Percentiles rank a stretch among this genome's conserved stretches.
These are phyloP conservation scores for Blastobotrys malaysiensis DNA, from an alignment of 1,139 yeast genomes.

Conservation along the genomic window DNA sequence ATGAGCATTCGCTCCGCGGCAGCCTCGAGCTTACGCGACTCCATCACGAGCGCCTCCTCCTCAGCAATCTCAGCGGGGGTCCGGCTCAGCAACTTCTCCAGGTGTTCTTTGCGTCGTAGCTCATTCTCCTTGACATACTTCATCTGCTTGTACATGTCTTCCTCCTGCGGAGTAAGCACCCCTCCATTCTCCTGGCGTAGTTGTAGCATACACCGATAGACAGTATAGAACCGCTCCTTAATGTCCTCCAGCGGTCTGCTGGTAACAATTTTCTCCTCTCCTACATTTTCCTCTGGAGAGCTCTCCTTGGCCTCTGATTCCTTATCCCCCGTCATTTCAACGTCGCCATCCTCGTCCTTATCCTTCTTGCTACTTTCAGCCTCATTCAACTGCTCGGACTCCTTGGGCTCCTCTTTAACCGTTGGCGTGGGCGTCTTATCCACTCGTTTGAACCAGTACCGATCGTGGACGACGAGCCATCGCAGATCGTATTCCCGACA, in stretches of 20 bases:
- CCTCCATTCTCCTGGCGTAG: slow-evolving; percentile 43
- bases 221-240: slow-evolving; percentile 70
- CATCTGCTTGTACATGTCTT: slow-evolving; percentile 39
- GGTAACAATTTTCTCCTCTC: slow-evolving; percentile 3
- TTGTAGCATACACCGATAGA: slow-evolving; percentile 44
- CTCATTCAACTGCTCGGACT: no score
- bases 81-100: slow-evolving; percentile 68
- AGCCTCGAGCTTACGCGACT: slow-evolving; percentile 86
- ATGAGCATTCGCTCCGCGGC: slow-evolving; percentile 85
- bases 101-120: slow-evolving; percentile 69
- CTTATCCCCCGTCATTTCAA: slow-evolving; percentile 7
- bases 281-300: slow-evolving; percentile 3
- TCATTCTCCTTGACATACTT: slow-evolving; percentile 65
- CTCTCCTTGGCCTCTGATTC: neutral
- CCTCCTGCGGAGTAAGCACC: slow-evolving; percentile 31
- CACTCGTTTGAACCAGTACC: slow-evolving; percentile 44
- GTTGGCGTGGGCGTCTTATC: slow-evolving; percentile 13
- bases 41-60: slow-evolving; percentile 89
- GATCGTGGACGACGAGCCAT: slow-evolving; percentile 80
- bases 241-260: slow-evolving; percentile 63
- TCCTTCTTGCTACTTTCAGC: slow-evolving; percentile 13
- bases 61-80: slow-evolving; percentile 97
- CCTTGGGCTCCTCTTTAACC: slow-evolving; percentile 14
- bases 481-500: slow-evolving; percentile 72
- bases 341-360: slow-evolving; percentile 8